Evolutionary conservation across 176 grass and related monocot genomes (phyloP).

Genomic region (Oryza glaberrima): DNA sequence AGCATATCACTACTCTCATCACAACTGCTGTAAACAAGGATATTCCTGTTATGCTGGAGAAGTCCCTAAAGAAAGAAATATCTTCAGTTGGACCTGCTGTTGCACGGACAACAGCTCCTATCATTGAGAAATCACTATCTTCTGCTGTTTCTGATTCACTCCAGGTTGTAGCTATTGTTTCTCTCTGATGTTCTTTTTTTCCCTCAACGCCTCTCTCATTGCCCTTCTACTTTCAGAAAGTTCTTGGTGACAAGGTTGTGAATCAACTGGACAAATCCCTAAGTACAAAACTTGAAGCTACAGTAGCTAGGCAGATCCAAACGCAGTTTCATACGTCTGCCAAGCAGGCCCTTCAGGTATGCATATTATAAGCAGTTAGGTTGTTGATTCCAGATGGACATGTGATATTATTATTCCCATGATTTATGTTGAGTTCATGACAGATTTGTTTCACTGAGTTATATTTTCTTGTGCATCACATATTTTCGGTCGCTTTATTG

Average conservation of each 20-base stretch:
- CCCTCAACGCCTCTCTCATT: constrained; percentile 15
- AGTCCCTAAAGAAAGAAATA: constrained; percentile 84
- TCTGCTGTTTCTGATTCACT: constrained; percentile 82
- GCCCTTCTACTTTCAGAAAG: constrained; percentile 56
- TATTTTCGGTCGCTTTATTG: constrained; percentile 2
- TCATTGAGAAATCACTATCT: constrained; percentile 76
- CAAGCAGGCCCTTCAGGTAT: constrained; percentile 88
- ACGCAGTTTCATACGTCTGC: constrained; percentile 77
- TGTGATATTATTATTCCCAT: background rate
- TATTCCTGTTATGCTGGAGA: constrained; percentile 69
- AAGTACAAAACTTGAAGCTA: constrained; percentile 75
- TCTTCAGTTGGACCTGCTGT: constrained; percentile 61
- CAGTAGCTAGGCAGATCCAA: constrained; percentile 82
- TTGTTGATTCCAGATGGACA: background rate
- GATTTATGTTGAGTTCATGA: background rate
- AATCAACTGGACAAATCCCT: constrained; percentile 92
- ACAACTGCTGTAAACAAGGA: constrained; percentile 81
- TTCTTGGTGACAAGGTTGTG: constrained; percentile 76
- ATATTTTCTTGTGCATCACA: background rate
- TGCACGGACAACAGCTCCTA: constrained; percentile 70
- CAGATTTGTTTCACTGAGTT: background rate
- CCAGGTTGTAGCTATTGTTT: constrained; percentile 65
- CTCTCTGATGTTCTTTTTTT: constrained; percentile 17
- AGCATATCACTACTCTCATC: constrained; percentile 75
- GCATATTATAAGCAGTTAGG: constrained; percentile 25